Evolutionary conservation across 805 yeast genomes (phyloP), one percentile per base, ranked within the genome.

Genomic region (Kluyveromyces wickerhamii): DNA sequence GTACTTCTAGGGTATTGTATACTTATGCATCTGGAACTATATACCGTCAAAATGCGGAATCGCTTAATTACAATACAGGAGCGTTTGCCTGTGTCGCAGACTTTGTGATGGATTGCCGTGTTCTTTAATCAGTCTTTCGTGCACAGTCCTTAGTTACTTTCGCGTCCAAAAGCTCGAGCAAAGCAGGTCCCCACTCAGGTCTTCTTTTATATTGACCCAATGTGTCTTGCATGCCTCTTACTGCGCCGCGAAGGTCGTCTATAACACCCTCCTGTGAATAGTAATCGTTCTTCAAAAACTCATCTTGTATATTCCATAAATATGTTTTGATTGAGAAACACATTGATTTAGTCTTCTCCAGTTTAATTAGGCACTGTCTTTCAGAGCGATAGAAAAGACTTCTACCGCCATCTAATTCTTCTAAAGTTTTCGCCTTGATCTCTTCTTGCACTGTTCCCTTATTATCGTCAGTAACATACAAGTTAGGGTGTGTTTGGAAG

Each of bases 131-230:
- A n/a, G n/a, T n/a, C n/a, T n/a, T n/a, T n/a, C n/a, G n/a, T n/a
- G n/a, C n/a, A n/a, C n/a, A n/a, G n/a, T n/a, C n/a, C n/a, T n/a
- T n/a, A n/a, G n/a, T 3, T 21, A 39, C 11, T 22, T 26, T 41
- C n/a, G 34, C 24, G 19, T 38, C 38, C n/a, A 45, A 28, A 9
- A 45, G 28, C 4, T 33, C 34, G 16, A 43, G 24, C 0, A 74
- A 78, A 0, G 88, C 79, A 1, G 72, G 72, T 1, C 87, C 85
- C 87, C 92, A 82, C 42, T 65, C 76, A 2, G 67, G 67, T 21
- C 73, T 66, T 38, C 73, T 66, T 54, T 83, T 83, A 60, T 83
- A 83, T 18, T 61, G 59, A 1, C 76, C 74, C 37, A 81, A 54
- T 17, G 63, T 72, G 3, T 63, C 73, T 7, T 80, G 79, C 50